phyloP scores from a whole-genome alignment of 208 protist species.

The Leishmania braziliensis region DNA sequence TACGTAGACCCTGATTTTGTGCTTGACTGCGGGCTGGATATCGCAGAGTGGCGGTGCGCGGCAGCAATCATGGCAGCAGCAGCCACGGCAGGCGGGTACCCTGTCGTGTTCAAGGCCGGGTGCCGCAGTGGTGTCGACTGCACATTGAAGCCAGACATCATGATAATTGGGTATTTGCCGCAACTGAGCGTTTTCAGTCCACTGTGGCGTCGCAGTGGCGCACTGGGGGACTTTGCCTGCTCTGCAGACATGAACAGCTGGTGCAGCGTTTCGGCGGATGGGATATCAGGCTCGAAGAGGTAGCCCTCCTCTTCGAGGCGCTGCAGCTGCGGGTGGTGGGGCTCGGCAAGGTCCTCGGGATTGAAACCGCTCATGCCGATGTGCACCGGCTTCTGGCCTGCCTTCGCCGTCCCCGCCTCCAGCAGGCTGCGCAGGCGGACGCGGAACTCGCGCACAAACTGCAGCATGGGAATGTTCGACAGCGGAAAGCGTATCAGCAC shows the following conservation, averaged over 20 bases:
- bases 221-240: slow-evolving; percentile 17
- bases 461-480: slow-evolving; percentile 79
- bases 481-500: slow-evolving; percentile 63
- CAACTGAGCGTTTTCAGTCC: slow-evolving; percentile 50
- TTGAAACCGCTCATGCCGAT: slow-evolving; percentile 48
- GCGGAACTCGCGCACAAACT: slow-evolving; percentile 79
- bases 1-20: slow-evolving; percentile 2
- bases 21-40: slow-evolving; percentile 14
- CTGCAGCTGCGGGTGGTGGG: slow-evolving; percentile 35
- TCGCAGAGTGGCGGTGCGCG: background rate
- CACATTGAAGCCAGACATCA: slow-evolving; percentile 80
- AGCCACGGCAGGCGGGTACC: slow-evolving; percentile 23
- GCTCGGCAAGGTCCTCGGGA: slow-evolving; percentile 32
- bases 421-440: slow-evolving; percentile 64
- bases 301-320: slow-evolving; percentile 44
- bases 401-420: slow-evolving; percentile 58
- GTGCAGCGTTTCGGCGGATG: slow-evolving; percentile 20
- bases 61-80: slow-evolving; percentile 14
- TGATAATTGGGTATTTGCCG: slow-evolving; percentile 54
- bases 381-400: slow-evolving; percentile 34
- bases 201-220: slow-evolving; percentile 20
- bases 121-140: slow-evolving; percentile 56
- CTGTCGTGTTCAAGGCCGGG: slow-evolving; percentile 37
- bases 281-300: slow-evolving; percentile 78
- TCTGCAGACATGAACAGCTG: slow-evolving; percentile 43